Base-by-base conservation (phyloP, 352 stramenopile species). In the Albugo candida region DNA sequence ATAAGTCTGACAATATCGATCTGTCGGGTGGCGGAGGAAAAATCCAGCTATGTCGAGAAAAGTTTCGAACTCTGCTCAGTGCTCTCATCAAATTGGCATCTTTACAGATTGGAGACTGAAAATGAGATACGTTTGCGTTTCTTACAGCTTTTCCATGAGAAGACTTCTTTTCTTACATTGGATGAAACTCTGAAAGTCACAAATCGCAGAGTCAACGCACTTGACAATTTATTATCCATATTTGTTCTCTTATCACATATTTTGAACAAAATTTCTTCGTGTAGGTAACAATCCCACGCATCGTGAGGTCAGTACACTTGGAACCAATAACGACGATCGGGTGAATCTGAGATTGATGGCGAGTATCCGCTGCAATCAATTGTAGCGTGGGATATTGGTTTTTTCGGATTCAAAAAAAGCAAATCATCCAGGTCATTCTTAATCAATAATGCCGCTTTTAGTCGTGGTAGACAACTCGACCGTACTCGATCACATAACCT, bases 81-180 rank as follows among this genome's bases (percentile, higher is more conserved):
- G 74, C 78, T 35, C 64, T 94, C 42, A 80, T 94, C 27, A 89
- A 91, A 54, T 66, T 94, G 13, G 81, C 82, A 38, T 92, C 78
- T 51, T 67, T 95, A 16, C 72, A 87, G 60, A 67, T 80, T 34
- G 24, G 51, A 43, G 11, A 14, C 4, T 41, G 11, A 31, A 31
- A 31, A 10, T 10, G 8, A 8, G 8, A 31, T 31, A 3, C 24
- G 3, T 31, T 8, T 31, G 24, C 24, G 89, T 88, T 36, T 45
- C 5, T n/a, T 5, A n/a, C 47, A 21, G 54, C 59, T 89, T 58
- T 67, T 72, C 16, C 80, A 64, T n/a, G 54, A 83, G 52, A 70
- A 99, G 80, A 99, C 95, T 36, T 97, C 88, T 48, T 99, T 99
- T 61, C 73, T 98, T 31, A 98, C 95, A 21, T 79, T 99, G 47